phyloP scores from a whole-genome alignment of 805 yeast species.

The Candida morakotiae region DNA sequence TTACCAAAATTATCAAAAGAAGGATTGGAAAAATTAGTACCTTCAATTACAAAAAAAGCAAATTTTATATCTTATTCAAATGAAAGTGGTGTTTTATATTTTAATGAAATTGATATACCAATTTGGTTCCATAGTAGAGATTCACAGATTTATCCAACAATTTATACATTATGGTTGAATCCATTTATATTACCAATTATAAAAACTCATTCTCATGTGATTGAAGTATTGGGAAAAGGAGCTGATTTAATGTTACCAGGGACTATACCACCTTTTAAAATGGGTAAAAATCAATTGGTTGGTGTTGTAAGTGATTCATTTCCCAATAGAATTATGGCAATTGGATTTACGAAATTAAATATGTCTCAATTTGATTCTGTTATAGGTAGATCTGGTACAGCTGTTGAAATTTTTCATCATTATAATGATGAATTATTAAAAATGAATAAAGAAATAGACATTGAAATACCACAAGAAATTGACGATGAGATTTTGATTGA shows the following conservation, averaged over 20 bases:
- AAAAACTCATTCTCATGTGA: slow-evolving; percentile 68
- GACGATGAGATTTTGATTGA: slow-evolving; percentile 36
- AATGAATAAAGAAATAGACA: slow-evolving; percentile 44
- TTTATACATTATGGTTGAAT: slow-evolving; percentile 66
- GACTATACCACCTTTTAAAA: slow-evolving; percentile 51
- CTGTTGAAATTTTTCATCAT: slow-evolving; percentile 68
- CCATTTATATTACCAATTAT: slow-evolving; percentile 66
- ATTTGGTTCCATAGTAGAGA: slow-evolving; percentile 67
- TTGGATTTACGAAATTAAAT: slow-evolving; percentile 59
- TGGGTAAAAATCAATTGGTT: slow-evolving; percentile 55
- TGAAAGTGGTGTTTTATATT: slow-evolving; percentile 58
- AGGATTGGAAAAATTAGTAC: slow-evolving; percentile 40
- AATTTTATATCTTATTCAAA: slow-evolving; percentile 53
- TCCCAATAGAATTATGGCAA: slow-evolving; percentile 66
- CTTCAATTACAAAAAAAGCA: slow-evolving; percentile 56
- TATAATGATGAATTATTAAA: slow-evolving; percentile 61
- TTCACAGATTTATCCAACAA: slow-evolving; percentile 59
- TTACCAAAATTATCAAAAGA: slow-evolving; percentile 41
- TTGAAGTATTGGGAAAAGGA: slow-evolving; percentile 67
- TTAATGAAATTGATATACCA: slow-evolving; percentile 62
- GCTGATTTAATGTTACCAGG: slow-evolving; percentile 84
- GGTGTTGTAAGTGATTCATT: slow-evolving; percentile 60
- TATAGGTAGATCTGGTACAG: slow-evolving; percentile 71
- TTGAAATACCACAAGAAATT: slow-evolving; percentile 23
- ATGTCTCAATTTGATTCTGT: slow-evolving; percentile 42